Conservation (phyloP, 164 flowering plant genomes). For the Vitis cinerea region DNA sequence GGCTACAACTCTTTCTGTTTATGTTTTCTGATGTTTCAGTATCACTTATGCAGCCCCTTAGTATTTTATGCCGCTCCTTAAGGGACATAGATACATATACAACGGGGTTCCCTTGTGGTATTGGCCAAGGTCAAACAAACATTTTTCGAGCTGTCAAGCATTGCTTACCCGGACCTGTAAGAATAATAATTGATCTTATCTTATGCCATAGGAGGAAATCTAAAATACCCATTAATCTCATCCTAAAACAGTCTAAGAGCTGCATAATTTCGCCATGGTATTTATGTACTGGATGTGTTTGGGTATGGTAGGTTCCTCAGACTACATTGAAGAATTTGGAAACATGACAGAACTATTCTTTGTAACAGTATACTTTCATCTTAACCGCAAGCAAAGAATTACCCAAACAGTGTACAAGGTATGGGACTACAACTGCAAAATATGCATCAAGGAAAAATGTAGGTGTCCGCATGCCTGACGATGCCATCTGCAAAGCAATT, state of each 20-base stretch:
- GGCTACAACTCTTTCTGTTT: neutral
- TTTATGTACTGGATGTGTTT: constrained; percentile 5
- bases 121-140: constrained; percentile 62
- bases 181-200: constrained; percentile 18
- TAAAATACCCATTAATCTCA: neutral
- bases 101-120: constrained; percentile 84
- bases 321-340: neutral
- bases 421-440: constrained; percentile 63
- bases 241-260: neutral
- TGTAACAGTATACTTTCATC: constrained; percentile 86
- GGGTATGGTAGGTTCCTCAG: constrained; percentile 8
- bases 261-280: neutral
- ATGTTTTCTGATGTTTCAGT: neutral
- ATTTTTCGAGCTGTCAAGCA: constrained; percentile 84
- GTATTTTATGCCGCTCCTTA: constrained; percentile 80
- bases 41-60: constrained; percentile 70
- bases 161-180: constrained; percentile 96
- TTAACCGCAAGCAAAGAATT: constrained; percentile 87
- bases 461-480: constrained; percentile 87
- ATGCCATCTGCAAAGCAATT: constrained; percentile 78
- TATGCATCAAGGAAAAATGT: constrained; percentile 69
- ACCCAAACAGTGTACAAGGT: constrained; percentile 74
- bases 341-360: neutral
- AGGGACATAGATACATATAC: constrained; percentile 85
- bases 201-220: neutral